A percentile compares a stretch with the other conserved stretches of the same genome.
These are phyloP conservation scores for Pseudozyma hubeiensis DNA, from an alignment of 1,284 basidiomycete genomes.

Conservation along the genomic window DNA sequence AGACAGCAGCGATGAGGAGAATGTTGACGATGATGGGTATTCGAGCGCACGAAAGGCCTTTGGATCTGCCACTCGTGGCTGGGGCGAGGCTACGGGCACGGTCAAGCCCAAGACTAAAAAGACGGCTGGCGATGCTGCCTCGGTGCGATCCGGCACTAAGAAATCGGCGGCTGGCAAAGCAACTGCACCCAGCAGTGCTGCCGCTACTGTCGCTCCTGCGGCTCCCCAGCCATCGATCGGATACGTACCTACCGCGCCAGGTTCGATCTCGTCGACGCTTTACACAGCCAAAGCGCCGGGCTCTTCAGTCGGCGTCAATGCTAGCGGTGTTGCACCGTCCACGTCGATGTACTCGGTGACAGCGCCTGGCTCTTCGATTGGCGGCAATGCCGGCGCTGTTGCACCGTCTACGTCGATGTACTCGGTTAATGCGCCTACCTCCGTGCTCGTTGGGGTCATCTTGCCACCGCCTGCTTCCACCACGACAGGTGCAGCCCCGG, in stretches of 20 bases:
- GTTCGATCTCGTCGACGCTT: conserved; percentile 33
- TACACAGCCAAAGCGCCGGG: conserved; percentile 43
- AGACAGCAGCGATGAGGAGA: conserved; percentile 62
- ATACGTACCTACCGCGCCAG: conserved; percentile 38
- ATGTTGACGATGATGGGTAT: conserved; percentile 53
- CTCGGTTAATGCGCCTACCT: conserved; percentile 27
- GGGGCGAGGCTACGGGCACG: conserved; percentile 59
- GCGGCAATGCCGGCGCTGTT: conserved; percentile 6
- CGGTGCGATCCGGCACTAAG: conserved; percentile 31
- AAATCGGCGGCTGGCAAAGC: conserved; percentile 24
- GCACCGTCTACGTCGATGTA: conserved; percentile 38
- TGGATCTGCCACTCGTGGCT: conserved; percentile 54
- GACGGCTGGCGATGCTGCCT: conserved; percentile 29
- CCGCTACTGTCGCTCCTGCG: conserved; percentile 7
- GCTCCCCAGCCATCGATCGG: conserved; percentile 26
- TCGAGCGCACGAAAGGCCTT: conserved; percentile 61
- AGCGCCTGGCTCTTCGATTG: conserved; percentile 33
- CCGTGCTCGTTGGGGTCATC: conserved; percentile 18
- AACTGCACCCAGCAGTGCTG: conserved; percentile 13
- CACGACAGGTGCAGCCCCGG: conserved; percentile 5
- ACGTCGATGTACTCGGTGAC: conserved; percentile 38
- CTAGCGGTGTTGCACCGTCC: conserved; percentile 15
- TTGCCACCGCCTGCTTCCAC: conserved; percentile 4
- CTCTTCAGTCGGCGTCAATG: conserved; percentile 22
- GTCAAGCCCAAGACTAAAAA: conserved; percentile 38